Evolutionary conservation across 768 basidiomycete genomes (phyloP), one percentile per base, ranked within the genome.

Genomic region (Kwoniella pini): DNA sequence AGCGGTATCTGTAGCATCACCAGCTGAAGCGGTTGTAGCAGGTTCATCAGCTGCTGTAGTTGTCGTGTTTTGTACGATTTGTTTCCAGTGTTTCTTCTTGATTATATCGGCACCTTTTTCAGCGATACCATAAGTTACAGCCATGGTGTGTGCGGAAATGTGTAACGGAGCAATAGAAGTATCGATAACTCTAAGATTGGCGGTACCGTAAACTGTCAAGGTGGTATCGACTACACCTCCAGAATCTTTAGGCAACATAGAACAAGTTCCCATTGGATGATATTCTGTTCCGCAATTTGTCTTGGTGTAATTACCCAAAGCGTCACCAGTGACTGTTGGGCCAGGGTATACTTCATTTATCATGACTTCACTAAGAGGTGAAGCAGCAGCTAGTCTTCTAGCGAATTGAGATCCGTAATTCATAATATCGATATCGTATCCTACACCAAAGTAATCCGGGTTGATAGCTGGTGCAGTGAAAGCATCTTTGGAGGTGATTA

Each of bases 391-490:
- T 40, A 88, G 70, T 57, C 70, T 81, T 28, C 87, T 82, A n/a
- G 83, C 85, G 50, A 87, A 81, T 72, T 85, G 85, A 56, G 86
- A 76, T 30, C 84, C 87, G 39, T 69, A 68, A 21, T 38, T 40
- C 57, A 72, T 70, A 28, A 75, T 72, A 51, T 75, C 74, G 38
- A 70, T 75, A 57, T 75, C 74, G 60, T 72, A 75, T 15, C 74
- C 74, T 22, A 75, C 74, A 38, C 71, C 71, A 57, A 87, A 83
- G 77, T 88, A 88, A 61, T 82, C 78, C 3, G 88, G 88, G 75
- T 89, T 85, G 70, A 89, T 85, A 44, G 82, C 72, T 4, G 86
- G 86, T 22, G 79, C 67, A 58, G 84, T 83, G 77, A 88, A 89
- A 1, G 85, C 79, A 57, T 84, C 82, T 15, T 81, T 79, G 2